Percentiles rank a stretch among this genome's conserved stretches.
These are phyloP conservation scores for Pseudogymnoascus sp. DNA, from an alignment of 2,329 filamentous ascomycete species.

Conservation along the genomic window DNA sequence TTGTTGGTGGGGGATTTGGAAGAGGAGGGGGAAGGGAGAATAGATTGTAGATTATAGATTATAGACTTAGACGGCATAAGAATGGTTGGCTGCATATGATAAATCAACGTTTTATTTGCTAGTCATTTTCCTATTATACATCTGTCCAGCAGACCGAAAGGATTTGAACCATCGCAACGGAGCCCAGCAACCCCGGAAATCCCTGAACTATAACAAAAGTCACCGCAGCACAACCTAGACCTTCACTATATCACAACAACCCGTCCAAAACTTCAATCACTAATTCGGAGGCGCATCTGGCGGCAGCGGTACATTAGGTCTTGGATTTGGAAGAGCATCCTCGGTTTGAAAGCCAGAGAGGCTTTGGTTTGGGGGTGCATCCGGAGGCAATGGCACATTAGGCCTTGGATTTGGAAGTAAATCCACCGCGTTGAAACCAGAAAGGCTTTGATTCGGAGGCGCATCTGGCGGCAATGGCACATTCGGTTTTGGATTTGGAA, in stretches of 20 bases:
- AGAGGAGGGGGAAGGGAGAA: neutral
- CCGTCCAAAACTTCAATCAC: neutral
- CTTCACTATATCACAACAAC: neutral
- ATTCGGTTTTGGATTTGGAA: neutral
- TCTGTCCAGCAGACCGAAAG: neutral
- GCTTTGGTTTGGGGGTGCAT: neutral
- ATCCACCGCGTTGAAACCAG: neutral
- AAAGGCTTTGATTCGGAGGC: neutral
- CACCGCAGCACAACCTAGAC: neutral
- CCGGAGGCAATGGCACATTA: neutral
- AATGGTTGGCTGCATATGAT: neutral
- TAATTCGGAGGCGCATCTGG: neutral
- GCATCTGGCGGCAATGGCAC: neutral
- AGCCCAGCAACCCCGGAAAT: neutral
- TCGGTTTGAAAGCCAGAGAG: neutral
- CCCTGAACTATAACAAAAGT: no score
- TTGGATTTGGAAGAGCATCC: neutral
- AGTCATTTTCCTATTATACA: neutral
- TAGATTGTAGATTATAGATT: neutral
- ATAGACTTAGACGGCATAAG: neutral
- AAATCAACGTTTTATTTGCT: neutral
- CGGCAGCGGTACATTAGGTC: neutral
- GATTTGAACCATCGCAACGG: neutral
- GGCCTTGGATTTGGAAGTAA: neutral
- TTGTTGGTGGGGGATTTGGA: slow-evolving; percentile 61